A percentile compares a stretch with the other conserved stretches of the same genome.
phyloP scores from a whole-genome alignment of 2,329 filamentous ascomycete genomes.

The Orbilia oligospora region DNA sequence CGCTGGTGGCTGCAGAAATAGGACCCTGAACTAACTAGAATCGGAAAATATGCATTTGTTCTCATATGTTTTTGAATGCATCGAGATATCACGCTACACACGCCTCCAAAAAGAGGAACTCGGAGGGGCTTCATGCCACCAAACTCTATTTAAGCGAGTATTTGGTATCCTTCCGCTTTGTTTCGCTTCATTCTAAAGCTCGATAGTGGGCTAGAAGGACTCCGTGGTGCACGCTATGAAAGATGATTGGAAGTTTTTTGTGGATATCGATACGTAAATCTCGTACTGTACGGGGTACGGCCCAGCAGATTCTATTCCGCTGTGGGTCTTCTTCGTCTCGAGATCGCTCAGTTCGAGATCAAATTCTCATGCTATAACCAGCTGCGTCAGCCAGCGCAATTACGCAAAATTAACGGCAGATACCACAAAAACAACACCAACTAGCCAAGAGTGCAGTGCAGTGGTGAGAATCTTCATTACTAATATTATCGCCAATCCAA shows the following conservation, averaged over 20 bases:
- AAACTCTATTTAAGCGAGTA: not conserved
- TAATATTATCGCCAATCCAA: too few species aligned
- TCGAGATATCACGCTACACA: too few species aligned
- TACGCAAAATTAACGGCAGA: too few species aligned
- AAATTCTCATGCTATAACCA: too few species aligned
- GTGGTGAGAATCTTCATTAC: too few species aligned
- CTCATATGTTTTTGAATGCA: not conserved
- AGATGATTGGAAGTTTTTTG: not conserved
- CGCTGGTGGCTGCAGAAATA: not conserved
- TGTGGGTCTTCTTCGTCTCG: not conserved
- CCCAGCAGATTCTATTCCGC: not conserved
- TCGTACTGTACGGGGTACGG: not conserved
- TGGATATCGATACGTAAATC: not conserved
- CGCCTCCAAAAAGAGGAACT: not conserved
- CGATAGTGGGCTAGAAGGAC: not conserved
- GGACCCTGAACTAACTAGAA: not conserved
- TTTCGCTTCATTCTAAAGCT: not conserved
- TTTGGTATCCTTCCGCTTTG: not conserved
- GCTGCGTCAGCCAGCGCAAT: too few species aligned
- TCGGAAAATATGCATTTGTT: not conserved
- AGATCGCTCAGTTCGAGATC: too few species aligned
- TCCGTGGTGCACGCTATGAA: not conserved
- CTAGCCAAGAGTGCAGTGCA: too few species aligned
- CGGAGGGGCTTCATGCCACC: not conserved
- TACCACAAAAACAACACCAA: conserved; percentile 4